Percentiles rank a stretch among this genome's conserved stretches.
Conservation (phyloP, 2,329 filamentous ascomycete species). For the Grosmannia huntii region DNA sequence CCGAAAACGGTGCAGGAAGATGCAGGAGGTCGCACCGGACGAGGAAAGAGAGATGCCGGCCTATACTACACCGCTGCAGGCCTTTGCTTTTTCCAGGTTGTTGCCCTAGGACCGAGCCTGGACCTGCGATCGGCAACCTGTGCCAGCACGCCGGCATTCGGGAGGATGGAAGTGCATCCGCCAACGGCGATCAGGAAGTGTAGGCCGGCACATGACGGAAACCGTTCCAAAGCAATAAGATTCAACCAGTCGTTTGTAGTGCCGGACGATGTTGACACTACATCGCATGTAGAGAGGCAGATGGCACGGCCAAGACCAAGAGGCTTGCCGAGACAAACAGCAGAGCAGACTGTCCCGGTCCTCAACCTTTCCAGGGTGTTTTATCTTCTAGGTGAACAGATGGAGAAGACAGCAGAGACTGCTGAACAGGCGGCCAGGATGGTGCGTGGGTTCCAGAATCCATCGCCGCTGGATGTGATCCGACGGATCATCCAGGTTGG, state of each 20-base stretch:
- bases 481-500: slow-evolving; percentile 2
- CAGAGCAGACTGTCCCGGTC: neutral
- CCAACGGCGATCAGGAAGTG: neutral
- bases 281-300: neutral
- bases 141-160: neutral
- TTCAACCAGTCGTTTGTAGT: slow-evolving; percentile 16
- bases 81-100: slow-evolving; percentile 8
- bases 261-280: slow-evolving; percentile 27
- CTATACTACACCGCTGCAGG: neutral
- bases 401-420: neutral
- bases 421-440: neutral
- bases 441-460: neutral
- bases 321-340: neutral
- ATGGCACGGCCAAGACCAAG: neutral
- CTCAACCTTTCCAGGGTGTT: slow-evolving; percentile 5
- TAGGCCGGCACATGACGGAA: neutral
- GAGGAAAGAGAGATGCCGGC: neutral
- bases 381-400: neutral
- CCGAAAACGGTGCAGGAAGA: neutral
- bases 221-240: neutral
- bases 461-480: slow-evolving; percentile 4
- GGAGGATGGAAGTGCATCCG: neutral
- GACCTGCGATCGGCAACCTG: slow-evolving; percentile 8
- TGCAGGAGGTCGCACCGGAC: no score
- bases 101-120: slow-evolving; percentile 7